A percentile compares a stretch with the other conserved stretches of the same genome.
phyloP scores from a whole-genome alignment of 495 filamentous ascomycete genomes.

The Hypoxylon crocopeplum region DNA sequence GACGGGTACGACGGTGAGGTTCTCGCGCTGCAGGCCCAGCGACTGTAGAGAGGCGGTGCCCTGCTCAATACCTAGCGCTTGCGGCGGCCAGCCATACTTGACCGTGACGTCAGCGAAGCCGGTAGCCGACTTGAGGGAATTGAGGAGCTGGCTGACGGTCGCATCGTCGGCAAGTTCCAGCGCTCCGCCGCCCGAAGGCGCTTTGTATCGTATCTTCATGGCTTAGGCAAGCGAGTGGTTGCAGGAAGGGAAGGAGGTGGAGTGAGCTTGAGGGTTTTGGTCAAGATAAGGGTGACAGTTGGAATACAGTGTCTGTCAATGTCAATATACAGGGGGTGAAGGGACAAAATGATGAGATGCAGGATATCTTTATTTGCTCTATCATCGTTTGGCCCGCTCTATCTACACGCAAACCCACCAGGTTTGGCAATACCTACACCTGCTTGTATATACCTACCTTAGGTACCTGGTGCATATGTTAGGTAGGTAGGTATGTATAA shows the following conservation, averaged over 20 bases:
- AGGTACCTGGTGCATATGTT: too few relatives aligned
- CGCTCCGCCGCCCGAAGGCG: slow-evolving; percentile 51
- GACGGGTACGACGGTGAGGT: slow-evolving; percentile 70
- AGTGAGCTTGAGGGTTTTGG: not conserved
- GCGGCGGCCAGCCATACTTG: slow-evolving; percentile 87
- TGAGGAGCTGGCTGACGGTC: slow-evolving; percentile 67
- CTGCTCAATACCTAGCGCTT: slow-evolving; percentile 66
- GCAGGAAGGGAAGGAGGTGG: not conserved
- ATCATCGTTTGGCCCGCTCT: too few relatives aligned
- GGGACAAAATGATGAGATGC: too few relatives aligned
- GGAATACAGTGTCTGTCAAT: too few relatives aligned
- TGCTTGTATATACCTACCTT: not conserved
- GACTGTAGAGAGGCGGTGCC: slow-evolving; percentile 42
- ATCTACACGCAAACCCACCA: too few relatives aligned
- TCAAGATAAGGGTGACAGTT: too few relatives aligned
- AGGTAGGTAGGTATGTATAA: too few relatives aligned
- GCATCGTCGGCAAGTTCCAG: slow-evolving; percentile 70
- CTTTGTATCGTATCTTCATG: slow-evolving; percentile 49
- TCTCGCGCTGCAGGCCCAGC: slow-evolving; percentile 81
- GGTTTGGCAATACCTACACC: too few relatives aligned
- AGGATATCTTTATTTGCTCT: too few relatives aligned
- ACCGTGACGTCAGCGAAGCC: slow-evolving; percentile 65
- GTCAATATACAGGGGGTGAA: too few relatives aligned
- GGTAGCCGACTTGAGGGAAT: slow-evolving; percentile 45
- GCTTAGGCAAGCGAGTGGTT: not conserved